Base-by-base conservation (phyloP, 2,329 filamentous ascomycete genomes). In the Didymella pomorum region DNA sequence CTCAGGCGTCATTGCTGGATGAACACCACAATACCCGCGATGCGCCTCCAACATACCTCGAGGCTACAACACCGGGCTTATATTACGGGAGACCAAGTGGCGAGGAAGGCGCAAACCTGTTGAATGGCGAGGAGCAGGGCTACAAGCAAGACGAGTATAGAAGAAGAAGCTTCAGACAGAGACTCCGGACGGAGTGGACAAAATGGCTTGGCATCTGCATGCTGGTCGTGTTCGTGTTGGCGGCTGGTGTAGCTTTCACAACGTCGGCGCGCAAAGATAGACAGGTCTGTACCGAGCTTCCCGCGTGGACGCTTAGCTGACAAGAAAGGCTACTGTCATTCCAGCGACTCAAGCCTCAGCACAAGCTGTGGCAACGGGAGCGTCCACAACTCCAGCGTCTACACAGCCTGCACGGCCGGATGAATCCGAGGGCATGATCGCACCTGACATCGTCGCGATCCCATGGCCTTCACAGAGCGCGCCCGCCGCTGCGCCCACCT, bases 51-150 rank as follows among this genome's bases (percentile, higher is more conserved):
- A 71, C 62, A 16, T 76, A 76, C 52, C 63, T 76, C 1, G 73
- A 76, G 57, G 73, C 73, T 8, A 76, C 72, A 9, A 76, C 73
- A 3, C 72, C 73, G 29, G 64, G 65, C n/a, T 63, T 70, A 1
- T 75, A 72, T 52, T 68, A 66, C 18, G 62, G 60, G 14, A 58
- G 71, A 43, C 50, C 67, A 14, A 73, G 68, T 35, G 66, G 69
- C 11, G 72, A 74, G 50, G 72, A 76, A 52, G 72, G 64, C 3
- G 68, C 71, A 5, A 60, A 72, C 25, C 51, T 76, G 39, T 52
- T 76, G 20, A 59, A 64, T 18, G 59, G 25, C 29, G 56, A 56
- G 55, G 65, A 57, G 53, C 65, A 58, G 45, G 63, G 42, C 9
- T 65, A 65, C 59, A 74, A 73, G 35, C 70, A 71, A 41, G 61